These are phyloP conservation scores for Scenedesmus sp. DNA, from an alignment of 163 green algal genomes.

Conservation along the genomic window DNA sequence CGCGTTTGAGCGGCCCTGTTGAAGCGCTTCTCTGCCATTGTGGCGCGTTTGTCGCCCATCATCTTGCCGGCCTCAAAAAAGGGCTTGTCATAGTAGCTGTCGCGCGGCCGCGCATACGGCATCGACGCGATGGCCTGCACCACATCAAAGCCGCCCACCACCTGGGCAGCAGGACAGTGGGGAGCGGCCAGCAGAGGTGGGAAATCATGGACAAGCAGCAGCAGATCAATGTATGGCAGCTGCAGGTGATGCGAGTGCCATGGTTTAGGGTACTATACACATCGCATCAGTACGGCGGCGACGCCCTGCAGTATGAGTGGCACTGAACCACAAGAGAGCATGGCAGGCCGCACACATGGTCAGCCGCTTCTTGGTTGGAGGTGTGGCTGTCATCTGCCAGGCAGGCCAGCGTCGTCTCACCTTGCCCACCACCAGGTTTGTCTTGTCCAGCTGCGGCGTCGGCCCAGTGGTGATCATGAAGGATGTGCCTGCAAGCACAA, in stretches of 20 bases:
- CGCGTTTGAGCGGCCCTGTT: slow-evolving; percentile 66
- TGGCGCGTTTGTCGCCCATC: slow-evolving; percentile 71
- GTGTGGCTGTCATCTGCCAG: background rate
- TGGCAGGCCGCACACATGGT: too few relatives aligned
- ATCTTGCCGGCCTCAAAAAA: slow-evolving; percentile 63
- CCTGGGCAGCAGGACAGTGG: too few relatives aligned
- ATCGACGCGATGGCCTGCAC: too few relatives aligned
- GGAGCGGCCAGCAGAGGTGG: too few relatives aligned
- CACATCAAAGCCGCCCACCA: too few relatives aligned
- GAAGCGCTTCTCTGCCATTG: slow-evolving; percentile 68
- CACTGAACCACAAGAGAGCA: too few relatives aligned
- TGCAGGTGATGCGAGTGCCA: too few relatives aligned
- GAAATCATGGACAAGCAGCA: too few relatives aligned
- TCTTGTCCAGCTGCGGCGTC: slow-evolving; percentile 75
- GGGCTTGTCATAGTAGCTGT: slow-evolving; percentile 50
- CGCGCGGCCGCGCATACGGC: slow-evolving; percentile 36
- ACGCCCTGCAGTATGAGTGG: too few relatives aligned
- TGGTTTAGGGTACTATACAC: too few relatives aligned
- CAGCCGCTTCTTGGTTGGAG: background rate
- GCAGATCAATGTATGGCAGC: too few relatives aligned
- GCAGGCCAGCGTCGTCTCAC: slow-evolving; percentile 2
- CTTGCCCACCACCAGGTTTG: slow-evolving; percentile 79
- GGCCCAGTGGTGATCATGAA: slow-evolving; percentile 82
- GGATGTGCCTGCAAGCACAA: slow-evolving; percentile 52
- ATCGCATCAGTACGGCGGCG: too few relatives aligned